phyloP scores from a whole-genome alignment of 495 filamentous ascomycete species.

The Stereocaulon alpinum region DNA sequence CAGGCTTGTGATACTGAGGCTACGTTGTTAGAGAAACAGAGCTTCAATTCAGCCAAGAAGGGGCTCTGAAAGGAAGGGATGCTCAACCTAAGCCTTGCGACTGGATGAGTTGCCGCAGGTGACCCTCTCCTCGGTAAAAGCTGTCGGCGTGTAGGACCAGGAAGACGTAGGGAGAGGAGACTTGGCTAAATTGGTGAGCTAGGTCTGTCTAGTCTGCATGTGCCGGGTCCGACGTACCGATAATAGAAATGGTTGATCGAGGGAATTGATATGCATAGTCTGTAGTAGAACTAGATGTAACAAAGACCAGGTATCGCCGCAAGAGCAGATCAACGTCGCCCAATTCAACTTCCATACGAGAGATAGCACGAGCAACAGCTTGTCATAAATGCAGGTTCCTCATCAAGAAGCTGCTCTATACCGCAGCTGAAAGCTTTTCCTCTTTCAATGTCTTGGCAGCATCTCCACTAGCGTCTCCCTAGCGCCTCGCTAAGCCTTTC shows the following conservation, averaged over 20 bases:
- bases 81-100: too few relatives aligned
- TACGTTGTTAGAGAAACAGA: too few relatives aligned
- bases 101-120: too few relatives aligned
- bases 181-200: neutral
- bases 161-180: neutral
- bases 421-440: neutral
- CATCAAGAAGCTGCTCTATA: neutral
- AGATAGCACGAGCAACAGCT: neutral
- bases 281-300: neutral
- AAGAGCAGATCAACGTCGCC: neutral
- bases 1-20: too few relatives aligned
- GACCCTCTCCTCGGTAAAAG: too few relatives aligned
- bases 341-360: neutral
- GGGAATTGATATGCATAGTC: neutral
- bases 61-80: too few relatives aligned
- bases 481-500: conserved; percentile 7
- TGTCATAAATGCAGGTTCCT: neutral
- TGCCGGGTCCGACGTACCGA: too few relatives aligned
- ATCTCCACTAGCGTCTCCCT: neutral
- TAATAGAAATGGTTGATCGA: neutral
- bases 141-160: neutral
- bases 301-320: neutral
- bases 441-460: neutral
- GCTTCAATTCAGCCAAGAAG: too few relatives aligned
- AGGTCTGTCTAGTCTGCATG: neutral